Evolutionary conservation across 805 yeast species (phyloP).

Genomic region (Myxozyma kluyveri): DNA sequence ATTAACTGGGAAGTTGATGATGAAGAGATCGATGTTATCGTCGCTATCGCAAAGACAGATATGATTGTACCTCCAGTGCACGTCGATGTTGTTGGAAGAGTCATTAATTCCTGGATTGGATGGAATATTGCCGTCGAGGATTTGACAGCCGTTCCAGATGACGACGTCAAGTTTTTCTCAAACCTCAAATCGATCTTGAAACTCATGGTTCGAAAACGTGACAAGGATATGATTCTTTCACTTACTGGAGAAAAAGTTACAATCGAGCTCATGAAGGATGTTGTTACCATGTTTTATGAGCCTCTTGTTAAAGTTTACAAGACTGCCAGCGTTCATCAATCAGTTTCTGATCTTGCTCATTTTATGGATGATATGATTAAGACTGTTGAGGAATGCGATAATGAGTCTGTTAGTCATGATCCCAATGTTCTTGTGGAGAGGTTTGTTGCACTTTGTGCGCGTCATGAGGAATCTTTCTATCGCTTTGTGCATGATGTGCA

Average conservation of each 20-base stretch:
- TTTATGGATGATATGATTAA: slow-evolving; percentile 66
- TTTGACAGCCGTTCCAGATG: slow-evolving; percentile 27
- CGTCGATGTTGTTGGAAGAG: slow-evolving; percentile 32
- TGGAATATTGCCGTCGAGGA: slow-evolving; percentile 40
- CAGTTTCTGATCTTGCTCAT: slow-evolving; percentile 59
- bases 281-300: slow-evolving; percentile 68
- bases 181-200: slow-evolving; percentile 59
- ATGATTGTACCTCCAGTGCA: slow-evolving; percentile 24
- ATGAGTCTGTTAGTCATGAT: slow-evolving; percentile 49
- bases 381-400: slow-evolving; percentile 51
- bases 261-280: slow-evolving; percentile 67
- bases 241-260: slow-evolving; percentile 53
- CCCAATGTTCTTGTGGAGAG: slow-evolving; percentile 64
- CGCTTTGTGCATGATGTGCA: slow-evolving; percentile 79
- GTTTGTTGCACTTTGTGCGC: slow-evolving; percentile 61
- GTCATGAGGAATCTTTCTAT: slow-evolving; percentile 71
- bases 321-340: slow-evolving; percentile 61
- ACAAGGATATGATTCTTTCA: slow-evolving; percentile 64
- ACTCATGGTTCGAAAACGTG: slow-evolving; percentile 64
- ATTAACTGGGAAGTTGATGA: slow-evolving; percentile 39
- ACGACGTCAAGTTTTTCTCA: slow-evolving; percentile 25
- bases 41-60: slow-evolving; percentile 30
- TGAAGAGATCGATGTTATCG: slow-evolving; percentile 33
- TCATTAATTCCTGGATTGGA: slow-evolving; percentile 35
- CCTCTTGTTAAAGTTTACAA: slow-evolving; percentile 70